Base-by-base conservation (phyloP, 176 grass and related monocot species). In the Calamus simplicifolius region DNA sequence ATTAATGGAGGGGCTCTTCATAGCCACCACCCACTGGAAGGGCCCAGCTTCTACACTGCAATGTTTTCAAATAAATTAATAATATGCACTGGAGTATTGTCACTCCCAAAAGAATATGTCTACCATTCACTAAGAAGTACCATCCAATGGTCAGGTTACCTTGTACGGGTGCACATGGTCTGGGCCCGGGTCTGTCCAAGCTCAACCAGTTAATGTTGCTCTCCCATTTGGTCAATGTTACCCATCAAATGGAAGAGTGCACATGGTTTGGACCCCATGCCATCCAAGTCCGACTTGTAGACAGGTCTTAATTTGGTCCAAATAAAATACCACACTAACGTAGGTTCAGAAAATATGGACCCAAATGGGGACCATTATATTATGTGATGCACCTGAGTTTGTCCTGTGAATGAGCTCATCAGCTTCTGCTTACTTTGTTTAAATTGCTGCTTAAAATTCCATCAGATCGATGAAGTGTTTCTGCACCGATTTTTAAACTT, bases 161-260 rank as follows among this genome's bases (percentile, higher is more conserved):
- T 74, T 73, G 70, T 74, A 51, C 74, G 77, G 38, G 18, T 1
- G 72, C 73, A 87, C 80, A 84, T 81, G 84, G 49, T 29, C 75
- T 65, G 66, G 70, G 66, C 50, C 77, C 52, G 23, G 43, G 59
- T 35, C 6, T 87, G 56, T 80, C 77, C 52, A 57, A 70, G 64
- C 55, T 30, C 70, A 78, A 68, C 59, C 56, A 29, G 70, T 53
- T 60, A 70, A 7, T 3, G 16, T 21, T 38, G 49, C 15, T 29
- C 18, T 25, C 25, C 61, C 27, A n/a, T n/a, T n/a, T 21, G 55
- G 25, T 75, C 27, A 29, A 35, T 68, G 35, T 69, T 64, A 55
- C 38, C 62, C 75, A 74, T 65, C 69, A 60, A 80, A 43, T 0
- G 58, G 57, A 21, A 57, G 72, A 51, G 35, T 64, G 30, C 83